Percentiles rank a stretch among this genome's conserved stretches.
Conservation (phyloP, 805 yeast species). For the Wickerhamomyces sydowiorum region DNA sequence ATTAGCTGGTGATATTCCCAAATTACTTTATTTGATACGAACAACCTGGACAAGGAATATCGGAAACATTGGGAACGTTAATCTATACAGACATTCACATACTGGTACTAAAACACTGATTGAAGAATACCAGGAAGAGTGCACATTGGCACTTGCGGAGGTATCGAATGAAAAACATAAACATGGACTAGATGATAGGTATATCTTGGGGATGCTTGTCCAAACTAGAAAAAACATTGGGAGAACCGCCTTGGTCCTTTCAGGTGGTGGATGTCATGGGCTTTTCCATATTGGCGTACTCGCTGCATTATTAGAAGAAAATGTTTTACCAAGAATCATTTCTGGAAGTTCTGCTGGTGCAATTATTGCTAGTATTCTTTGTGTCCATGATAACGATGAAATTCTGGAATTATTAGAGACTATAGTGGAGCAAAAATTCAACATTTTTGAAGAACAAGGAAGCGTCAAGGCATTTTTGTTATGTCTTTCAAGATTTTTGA, state of each 20-base stretch:
- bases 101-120: constrained; percentile 83
- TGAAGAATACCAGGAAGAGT: constrained; percentile 79
- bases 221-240: constrained; percentile 92
- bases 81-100: constrained; percentile 69
- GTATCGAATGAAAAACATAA: constrained; percentile 11
- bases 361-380: constrained; percentile 83
- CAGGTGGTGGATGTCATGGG: constrained; percentile 96
- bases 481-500: constrained; percentile 56
- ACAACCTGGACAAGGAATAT: constrained; percentile 82
- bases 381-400: constrained; percentile 76
- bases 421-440: constrained; percentile 38
- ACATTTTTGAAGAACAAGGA: constrained; percentile 47
- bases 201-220: constrained; percentile 69
- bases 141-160: constrained; percentile 41
- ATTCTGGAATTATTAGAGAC: constrained; percentile 45
- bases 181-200: constrained; percentile 52
- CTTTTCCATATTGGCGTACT: constrained; percentile 89
- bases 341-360: constrained; percentile 97
- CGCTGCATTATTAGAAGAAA: constrained; percentile 67
- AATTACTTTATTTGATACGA: constrained; percentile 66
- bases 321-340: constrained; percentile 76
- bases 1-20: constrained; percentile 45
- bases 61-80: constrained; percentile 81
- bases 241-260: constrained; percentile 86
- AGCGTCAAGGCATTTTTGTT: constrained; percentile 45